Conservation (phyloP, 1,139 yeast genomes). For the Blastobotrys persicus region DNA sequence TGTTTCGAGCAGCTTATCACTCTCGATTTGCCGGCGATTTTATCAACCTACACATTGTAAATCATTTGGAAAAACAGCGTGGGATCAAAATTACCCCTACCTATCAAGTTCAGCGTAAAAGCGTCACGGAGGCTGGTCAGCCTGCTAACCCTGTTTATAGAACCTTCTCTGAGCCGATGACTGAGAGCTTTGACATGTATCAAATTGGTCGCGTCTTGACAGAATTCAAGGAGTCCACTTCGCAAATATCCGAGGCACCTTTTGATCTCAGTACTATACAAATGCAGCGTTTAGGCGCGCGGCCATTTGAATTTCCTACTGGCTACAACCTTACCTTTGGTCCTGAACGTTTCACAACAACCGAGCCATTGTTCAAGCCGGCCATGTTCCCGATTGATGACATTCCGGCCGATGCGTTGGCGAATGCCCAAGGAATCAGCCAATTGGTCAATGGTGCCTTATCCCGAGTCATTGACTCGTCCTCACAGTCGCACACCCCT, state of each 20-base stretch:
- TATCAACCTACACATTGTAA: slow-evolving; percentile 37
- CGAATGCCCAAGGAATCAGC: slow-evolving; percentile 52
- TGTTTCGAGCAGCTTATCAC: slow-evolving; percentile 36
- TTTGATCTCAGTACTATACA: slow-evolving; percentile 26
- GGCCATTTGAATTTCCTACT: slow-evolving; percentile 84
- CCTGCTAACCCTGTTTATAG: slow-evolving; percentile 42
- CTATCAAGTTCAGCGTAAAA: slow-evolving; percentile 36
- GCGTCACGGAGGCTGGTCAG: slow-evolving; percentile 36
- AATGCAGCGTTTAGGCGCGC: slow-evolving; percentile 28
- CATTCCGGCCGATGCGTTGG: slow-evolving; percentile 4
- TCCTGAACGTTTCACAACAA: slow-evolving; percentile 66
- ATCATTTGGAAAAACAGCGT: slow-evolving; percentile 30
- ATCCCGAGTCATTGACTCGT: slow-evolving; percentile 12
- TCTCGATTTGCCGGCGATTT: slow-evolving; percentile 45
- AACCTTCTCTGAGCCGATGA: slow-evolving; percentile 28
- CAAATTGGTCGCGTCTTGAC: slow-evolving; percentile 44
- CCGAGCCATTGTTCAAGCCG: slow-evolving; percentile 72
- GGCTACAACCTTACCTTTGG: slow-evolving; percentile 57
- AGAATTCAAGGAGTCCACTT: slow-evolving; percentile 62
- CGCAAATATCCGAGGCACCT: slow-evolving; percentile 53
- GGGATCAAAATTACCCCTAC: slow-evolving; percentile 34
- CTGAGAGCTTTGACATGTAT: slow-evolving; percentile 36
- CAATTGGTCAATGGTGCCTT: slow-evolving; percentile 53
- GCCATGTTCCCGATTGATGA: slow-evolving; percentile 31
- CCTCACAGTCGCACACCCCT: slow-evolving; percentile 13